Conservation (phyloP, 192 early-diverging fungal genomes). For the Podila clonocystis region DNA sequence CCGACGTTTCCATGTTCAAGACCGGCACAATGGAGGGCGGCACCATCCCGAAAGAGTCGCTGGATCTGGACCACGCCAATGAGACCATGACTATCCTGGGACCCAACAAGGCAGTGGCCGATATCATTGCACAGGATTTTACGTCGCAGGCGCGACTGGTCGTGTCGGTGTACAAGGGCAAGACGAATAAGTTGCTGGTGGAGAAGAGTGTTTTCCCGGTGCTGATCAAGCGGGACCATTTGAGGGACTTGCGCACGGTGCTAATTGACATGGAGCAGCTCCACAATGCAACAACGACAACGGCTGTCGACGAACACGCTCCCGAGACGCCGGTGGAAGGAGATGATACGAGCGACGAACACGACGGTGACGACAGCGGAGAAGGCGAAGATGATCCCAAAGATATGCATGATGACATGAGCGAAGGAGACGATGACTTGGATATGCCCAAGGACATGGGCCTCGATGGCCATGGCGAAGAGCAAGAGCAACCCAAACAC, state of each 20-base stretch:
- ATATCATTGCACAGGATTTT: background rate
- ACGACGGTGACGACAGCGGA: background rate
- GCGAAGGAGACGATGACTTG: conserved; percentile 1
- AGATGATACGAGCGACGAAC: conserved; percentile 1
- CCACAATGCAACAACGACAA: background rate
- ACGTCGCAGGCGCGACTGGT: conserved; percentile 16
- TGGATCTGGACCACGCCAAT: background rate
- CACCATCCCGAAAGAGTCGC: background rate
- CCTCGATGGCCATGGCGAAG: conserved; percentile 2
- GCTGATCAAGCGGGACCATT: conserved; percentile 12
- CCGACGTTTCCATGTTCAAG: background rate
- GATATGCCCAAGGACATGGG: background rate
- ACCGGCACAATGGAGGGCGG: background rate
- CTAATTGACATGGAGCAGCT: background rate
- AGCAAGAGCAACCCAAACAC: background rate
- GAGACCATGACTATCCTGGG: background rate
- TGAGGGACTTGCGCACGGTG: conserved; percentile 2
- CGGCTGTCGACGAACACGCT: background rate
- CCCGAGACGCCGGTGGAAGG: background rate
- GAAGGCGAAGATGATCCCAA: background rate
- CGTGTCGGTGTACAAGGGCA: conserved; percentile 32
- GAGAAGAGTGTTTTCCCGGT: conserved; percentile 30
- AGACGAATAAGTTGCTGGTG: conserved; percentile 23
- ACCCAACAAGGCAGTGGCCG: background rate
- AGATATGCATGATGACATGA: background rate